Conservation (phyloP, 23 red algal species). For the Gracilaria gracilis region DNA sequence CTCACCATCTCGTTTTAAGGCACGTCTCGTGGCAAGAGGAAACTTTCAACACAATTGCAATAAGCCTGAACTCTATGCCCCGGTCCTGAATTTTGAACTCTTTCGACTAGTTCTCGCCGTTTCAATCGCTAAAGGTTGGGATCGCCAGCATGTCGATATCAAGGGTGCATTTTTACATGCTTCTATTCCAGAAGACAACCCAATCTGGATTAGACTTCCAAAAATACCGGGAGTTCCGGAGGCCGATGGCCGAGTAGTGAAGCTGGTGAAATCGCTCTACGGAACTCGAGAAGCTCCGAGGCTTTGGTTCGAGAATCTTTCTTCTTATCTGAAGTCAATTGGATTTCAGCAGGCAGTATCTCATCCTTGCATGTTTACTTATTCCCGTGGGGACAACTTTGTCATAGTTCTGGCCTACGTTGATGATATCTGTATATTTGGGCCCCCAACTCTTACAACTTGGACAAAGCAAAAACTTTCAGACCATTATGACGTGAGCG, state of each 20-base stretch:
- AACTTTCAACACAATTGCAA: constrained; percentile 21
- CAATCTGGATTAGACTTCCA: not conserved
- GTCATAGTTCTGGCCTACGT: constrained; percentile 12
- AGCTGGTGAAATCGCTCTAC: constrained; percentile 45
- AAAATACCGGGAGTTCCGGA: not conserved
- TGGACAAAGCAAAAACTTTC: constrained; percentile 6
- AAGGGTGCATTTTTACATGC: constrained; percentile 55
- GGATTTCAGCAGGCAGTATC: not conserved
- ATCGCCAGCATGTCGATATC: constrained; percentile 38
- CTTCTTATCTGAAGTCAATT: not conserved
- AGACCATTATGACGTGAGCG: not conserved
- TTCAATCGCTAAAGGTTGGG: not conserved
- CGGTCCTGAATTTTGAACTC: constrained; percentile 35
- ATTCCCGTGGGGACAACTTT: not conserved
- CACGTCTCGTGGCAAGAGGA: constrained; percentile 38
- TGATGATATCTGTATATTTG: constrained; percentile 52
- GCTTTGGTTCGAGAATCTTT: constrained; percentile 29
- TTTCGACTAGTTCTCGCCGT: constrained; percentile 2
- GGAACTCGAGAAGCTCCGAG: constrained; percentile 7
- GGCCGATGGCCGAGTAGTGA: constrained; percentile 17
- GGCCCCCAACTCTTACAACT: not conserved
- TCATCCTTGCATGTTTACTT: not conserved
- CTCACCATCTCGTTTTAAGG: constrained; percentile 28
- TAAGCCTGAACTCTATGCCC: not conserved
- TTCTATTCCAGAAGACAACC: not conserved